Conservation (phyloP, 352 stramenopile species). For the Globisporangium radiosum region DNA sequence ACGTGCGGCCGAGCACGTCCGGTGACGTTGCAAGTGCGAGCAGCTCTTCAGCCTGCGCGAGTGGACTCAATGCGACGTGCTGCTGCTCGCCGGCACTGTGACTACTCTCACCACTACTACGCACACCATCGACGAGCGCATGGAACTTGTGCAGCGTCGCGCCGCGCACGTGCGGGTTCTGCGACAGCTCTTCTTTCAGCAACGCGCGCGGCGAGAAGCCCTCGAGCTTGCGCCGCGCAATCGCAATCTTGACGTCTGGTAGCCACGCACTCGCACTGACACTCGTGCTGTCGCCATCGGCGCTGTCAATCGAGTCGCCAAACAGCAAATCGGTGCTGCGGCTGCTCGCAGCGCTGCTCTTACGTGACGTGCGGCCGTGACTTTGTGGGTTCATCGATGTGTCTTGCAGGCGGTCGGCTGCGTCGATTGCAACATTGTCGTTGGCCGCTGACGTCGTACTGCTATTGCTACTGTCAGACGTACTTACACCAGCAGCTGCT, state of each 20-base stretch:
- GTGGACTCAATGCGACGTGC: conserved; percentile 30
- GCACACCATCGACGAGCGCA: conserved; percentile 37
- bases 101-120: conserved; percentile 4
- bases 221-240: conserved; percentile 68
- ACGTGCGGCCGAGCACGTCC: conserved; percentile 74
- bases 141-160: conserved; percentile 55
- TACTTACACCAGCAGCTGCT: conserved; percentile 2
- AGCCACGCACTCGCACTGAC: conserved; percentile 32
- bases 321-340: not conserved
- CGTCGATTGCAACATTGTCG: not conserved
- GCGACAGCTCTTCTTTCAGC: conserved; percentile 66
- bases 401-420: not conserved
- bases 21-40: conserved; percentile 75
- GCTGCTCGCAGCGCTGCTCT: not conserved
- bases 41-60: conserved; percentile 80
- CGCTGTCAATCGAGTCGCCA: not conserved
- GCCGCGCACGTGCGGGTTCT: conserved; percentile 59
- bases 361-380: too few relatives aligned
- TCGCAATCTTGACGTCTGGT: conserved; percentile 71
- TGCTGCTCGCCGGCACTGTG: conserved; percentile 10
- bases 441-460: not conserved
- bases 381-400: not conserved
- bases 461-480: not conserved
- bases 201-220: conserved; percentile 58
- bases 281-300: conserved; percentile 3